Percentiles rank a stretch among this genome's conserved stretches.
Evolutionary conservation across 345 rosid species (phyloP).

Genomic region (Eucalyptus urophylla): DNA sequence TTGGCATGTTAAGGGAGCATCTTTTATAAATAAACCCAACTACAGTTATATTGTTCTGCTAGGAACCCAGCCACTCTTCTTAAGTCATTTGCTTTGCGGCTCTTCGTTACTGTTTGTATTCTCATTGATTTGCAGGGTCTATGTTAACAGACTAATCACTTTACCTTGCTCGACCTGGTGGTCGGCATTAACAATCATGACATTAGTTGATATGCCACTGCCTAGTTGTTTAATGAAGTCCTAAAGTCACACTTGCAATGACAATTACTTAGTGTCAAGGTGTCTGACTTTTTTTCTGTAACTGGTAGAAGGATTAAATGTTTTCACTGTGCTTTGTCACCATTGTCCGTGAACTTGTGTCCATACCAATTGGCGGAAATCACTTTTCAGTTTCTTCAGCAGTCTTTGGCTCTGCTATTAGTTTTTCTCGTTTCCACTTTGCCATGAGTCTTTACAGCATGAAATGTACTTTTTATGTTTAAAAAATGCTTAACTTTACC

Average conservation of each 20-base stretch:
- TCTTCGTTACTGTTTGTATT: not conserved
- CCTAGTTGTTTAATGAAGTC: not conserved
- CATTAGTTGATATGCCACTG: not conserved
- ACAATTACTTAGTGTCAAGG: not conserved
- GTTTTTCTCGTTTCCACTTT: not conserved
- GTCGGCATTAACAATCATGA: not conserved
- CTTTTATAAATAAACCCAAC: not conserved
- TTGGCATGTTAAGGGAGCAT: not conserved
- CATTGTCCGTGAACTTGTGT: not conserved
- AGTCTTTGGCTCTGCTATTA: not conserved
- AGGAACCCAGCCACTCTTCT: not conserved
- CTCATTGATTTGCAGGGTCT: not conserved
- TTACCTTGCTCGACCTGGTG: not conserved
- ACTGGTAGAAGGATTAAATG: not conserved
- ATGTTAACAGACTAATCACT: not conserved
- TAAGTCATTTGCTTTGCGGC: not conserved
- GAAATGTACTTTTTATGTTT: not conserved
- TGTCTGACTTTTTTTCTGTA: not conserved
- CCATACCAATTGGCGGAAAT: not conserved
- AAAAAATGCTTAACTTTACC: not conserved
- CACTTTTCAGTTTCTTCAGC: not conserved
- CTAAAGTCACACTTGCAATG: not conserved
- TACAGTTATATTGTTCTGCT: not conserved
- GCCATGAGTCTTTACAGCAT: not conserved
- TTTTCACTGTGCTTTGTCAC: not conserved